Percentiles rank a stretch among this genome's conserved stretches.
phyloP scores from a whole-genome alignment of 2,329 filamentous ascomycete genomes.

The Raffaelea ambrosiae region DNA sequence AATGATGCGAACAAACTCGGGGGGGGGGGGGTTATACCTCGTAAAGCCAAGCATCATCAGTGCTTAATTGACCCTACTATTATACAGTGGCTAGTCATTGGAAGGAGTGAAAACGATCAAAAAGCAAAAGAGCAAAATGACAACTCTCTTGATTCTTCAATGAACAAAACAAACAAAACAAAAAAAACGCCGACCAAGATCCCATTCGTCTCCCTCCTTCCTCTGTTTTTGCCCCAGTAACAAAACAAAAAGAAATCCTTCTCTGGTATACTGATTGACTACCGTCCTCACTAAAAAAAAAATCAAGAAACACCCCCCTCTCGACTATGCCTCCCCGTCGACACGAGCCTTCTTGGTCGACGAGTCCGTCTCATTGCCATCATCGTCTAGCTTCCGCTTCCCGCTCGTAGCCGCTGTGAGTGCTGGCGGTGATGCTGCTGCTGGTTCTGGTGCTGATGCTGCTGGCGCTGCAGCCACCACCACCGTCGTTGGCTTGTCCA shows the following conservation, averaged over 20 bases:
- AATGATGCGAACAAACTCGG: too few relatives aligned
- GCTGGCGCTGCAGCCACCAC: neutral
- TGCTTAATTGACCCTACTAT: too few relatives aligned
- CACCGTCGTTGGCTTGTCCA: neutral
- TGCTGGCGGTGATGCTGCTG: neutral
- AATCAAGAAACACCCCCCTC: too few relatives aligned
- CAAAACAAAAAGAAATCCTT: neutral
- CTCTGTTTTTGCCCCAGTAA: neutral
- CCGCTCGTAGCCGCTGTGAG: slow-evolving; percentile 17
- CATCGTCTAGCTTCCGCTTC: slow-evolving; percentile 36
- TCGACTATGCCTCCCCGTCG: slow-evolving; percentile 1
- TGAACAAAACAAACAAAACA: too few relatives aligned
- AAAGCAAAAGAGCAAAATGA: too few relatives aligned
- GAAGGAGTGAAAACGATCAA: too few relatives aligned
- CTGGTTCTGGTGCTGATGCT: slow-evolving; percentile 4
- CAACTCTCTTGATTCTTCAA: too few relatives aligned
- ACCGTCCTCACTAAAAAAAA: neutral
- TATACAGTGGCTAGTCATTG: too few relatives aligned
- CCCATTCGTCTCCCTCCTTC: neutral
- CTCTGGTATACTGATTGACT: neutral
- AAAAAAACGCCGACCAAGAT: too few relatives aligned
- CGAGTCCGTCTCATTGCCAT: slow-evolving; percentile 38
- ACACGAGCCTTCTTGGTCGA: slow-evolving; percentile 3
- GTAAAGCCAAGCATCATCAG: too few relatives aligned
- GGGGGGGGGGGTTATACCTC: too few relatives aligned